Evolutionary conservation across 2,329 filamentous ascomycete species (phyloP).

Genomic region (Penicillium fuscoglaucum): DNA sequence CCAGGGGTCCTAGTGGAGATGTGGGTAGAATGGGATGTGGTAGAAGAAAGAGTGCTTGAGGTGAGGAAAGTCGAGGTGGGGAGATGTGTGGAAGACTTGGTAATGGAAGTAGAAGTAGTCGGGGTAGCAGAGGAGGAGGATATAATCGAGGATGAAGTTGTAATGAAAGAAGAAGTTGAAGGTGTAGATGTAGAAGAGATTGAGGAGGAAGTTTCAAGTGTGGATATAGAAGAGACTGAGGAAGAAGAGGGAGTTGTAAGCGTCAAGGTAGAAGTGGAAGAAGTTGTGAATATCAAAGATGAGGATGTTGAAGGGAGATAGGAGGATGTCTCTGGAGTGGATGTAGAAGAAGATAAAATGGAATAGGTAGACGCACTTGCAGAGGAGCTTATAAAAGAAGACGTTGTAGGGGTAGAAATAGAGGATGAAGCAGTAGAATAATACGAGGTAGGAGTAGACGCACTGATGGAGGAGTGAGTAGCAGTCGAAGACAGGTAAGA

Average conservation of each 20-base stretch:
- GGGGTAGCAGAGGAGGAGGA: conserved; percentile 18
- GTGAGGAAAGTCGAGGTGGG: conserved; percentile 5
- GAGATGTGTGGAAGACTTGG: conserved; percentile 5
- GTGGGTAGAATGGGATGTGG: conserved; percentile 5
- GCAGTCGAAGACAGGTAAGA: conserved; percentile 22
- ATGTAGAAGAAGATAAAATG: conserved; percentile 6
- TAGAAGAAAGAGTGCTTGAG: conserved; percentile 10
- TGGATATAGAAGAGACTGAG: conserved; percentile 18
- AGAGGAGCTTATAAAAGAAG: conserved; percentile 27
- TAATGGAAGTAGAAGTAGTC: conserved; percentile 8
- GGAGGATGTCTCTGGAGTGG: conserved; percentile 3
- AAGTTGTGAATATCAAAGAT: neutral
- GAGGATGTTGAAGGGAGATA: neutral
- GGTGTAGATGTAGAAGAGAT: conserved; percentile 17
- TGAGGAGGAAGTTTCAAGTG: conserved; percentile 11
- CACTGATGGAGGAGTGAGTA: conserved; percentile 11
- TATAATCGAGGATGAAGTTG: conserved; percentile 18
- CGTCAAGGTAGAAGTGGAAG: neutral
- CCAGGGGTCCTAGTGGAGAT: conserved; percentile 23
- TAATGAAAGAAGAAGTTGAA: conserved; percentile 25
- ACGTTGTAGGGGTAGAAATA: conserved; percentile 19
- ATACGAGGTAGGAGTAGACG: conserved; percentile 15
- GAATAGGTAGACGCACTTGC: conserved; percentile 22
- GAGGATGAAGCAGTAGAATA: conserved; percentile 18
- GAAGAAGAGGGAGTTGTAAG: conserved; percentile 13